Percentiles rank a stretch among this genome's conserved stretches.
Evolutionary conservation across 1,139 yeast genomes (phyloP).

Genomic region (Taphrina wiesneri): DNA sequence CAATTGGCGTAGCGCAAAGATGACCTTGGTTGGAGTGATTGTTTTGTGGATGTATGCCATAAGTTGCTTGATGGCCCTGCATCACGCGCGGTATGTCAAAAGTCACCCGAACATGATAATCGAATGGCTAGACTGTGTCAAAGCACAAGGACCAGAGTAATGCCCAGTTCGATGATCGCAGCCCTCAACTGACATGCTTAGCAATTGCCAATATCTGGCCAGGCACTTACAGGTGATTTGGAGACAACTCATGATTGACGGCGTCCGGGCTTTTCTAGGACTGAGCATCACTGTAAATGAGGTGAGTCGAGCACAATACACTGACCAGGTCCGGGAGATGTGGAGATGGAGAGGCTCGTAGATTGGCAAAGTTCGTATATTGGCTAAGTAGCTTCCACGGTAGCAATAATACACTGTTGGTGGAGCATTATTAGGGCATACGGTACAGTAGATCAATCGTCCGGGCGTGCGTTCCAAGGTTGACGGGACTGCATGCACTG

Average conservation of each 20-base stretch:
- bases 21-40: slow-evolving; percentile 6
- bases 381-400: too few species aligned
- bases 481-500: too few species aligned
- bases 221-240: background rate
- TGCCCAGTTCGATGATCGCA: background rate
- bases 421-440: too few species aligned
- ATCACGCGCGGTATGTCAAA: background rate
- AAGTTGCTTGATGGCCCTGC: background rate
- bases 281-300: slow-evolving; percentile 7
- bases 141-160: background rate
- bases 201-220: background rate
- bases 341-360: slow-evolving; percentile 7
- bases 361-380: too few species aligned
- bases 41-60: background rate
- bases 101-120: background rate
- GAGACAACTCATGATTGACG: slow-evolving; percentile 12
- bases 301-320: background rate
- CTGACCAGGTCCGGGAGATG: background rate
- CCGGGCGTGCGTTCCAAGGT: too few species aligned
- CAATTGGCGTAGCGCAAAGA: slow-evolving; percentile 18
- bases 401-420: too few species aligned
- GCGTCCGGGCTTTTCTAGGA: slow-evolving; percentile 1
- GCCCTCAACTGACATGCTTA: background rate
- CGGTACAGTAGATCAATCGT: too few species aligned
- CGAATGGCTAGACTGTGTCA: background rate